Percentiles rank a stretch among this genome's conserved stretches.
Evolutionary conservation across 768 basidiomycete genomes (phyloP).

Genomic region (Kwoniella heveanensis): DNA sequence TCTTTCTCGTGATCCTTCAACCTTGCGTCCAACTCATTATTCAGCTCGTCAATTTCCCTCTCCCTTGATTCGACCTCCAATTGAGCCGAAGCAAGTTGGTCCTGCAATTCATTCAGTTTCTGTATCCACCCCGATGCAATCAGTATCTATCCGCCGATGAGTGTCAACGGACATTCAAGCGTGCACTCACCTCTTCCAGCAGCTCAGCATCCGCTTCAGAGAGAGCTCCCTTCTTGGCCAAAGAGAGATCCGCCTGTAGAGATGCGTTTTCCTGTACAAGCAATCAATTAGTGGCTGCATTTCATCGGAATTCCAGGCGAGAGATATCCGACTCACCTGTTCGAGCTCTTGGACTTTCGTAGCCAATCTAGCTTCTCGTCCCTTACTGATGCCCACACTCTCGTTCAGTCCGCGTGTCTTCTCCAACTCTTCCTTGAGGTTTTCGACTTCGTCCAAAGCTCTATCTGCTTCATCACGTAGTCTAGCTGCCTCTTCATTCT

Average conservation of each 20-base stretch:
- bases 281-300: neutral
- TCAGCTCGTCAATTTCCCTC: conserved; percentile 75
- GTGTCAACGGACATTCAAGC: neutral
- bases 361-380: conserved; percentile 59
- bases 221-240: conserved; percentile 51
- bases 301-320: conserved; percentile 1
- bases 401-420: conserved; percentile 28
- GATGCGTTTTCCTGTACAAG: conserved; percentile 39
- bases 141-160: neutral
- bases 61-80: conserved; percentile 80
- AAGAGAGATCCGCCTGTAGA: conserved; percentile 40
- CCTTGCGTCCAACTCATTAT: conserved; percentile 71
- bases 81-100: conserved; percentile 57
- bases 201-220: conserved; percentile 29
- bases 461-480: conserved; percentile 42
- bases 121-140: conserved; percentile 5
- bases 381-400: conserved; percentile 57
- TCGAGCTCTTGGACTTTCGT: conserved; percentile 61
- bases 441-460: conserved; percentile 42
- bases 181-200: conserved; percentile 38
- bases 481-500: conserved; percentile 39
- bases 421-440: conserved; percentile 26
- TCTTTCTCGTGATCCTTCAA: conserved; percentile 51
- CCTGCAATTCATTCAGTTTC: conserved; percentile 51
- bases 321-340: conserved; percentile 26